Percentiles rank a stretch among this genome's conserved stretches.
phyloP scores from a whole-genome alignment of 164 flowering plant species.

The Chimonanthus praecox region DNA sequence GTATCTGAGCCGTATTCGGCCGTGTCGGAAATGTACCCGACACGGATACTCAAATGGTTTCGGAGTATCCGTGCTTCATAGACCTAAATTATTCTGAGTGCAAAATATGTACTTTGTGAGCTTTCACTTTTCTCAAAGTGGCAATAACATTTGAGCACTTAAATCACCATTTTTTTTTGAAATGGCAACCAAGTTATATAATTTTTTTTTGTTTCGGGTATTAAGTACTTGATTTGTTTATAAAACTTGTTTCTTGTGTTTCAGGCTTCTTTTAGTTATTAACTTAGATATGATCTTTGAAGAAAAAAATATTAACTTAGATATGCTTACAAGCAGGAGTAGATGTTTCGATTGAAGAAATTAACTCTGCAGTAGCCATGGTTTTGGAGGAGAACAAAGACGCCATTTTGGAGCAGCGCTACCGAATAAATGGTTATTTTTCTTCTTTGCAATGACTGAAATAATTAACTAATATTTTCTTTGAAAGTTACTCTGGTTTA shows the following conservation, averaged over 20 bases:
- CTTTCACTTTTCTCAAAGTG: neutral
- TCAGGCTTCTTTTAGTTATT: neutral
- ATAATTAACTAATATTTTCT: neutral
- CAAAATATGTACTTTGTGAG: neutral
- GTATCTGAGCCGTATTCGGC: too few species aligned
- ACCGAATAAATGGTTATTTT: conserved; percentile 63
- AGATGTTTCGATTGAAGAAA: conserved; percentile 59
- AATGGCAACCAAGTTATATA: neutral
- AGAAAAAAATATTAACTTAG: neutral
- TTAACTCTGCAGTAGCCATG: conserved; percentile 39
- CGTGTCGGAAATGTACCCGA: too few species aligned
- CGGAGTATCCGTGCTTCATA: too few species aligned
- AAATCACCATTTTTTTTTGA: neutral
- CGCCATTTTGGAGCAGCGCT: conserved; percentile 56
- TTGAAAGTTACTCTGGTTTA: neutral
- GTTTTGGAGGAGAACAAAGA: conserved; percentile 60
- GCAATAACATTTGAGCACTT: neutral
- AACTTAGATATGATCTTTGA: neutral
- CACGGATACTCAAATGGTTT: too few species aligned
- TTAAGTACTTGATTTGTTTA: too few species aligned
- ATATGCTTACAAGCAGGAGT: conserved; percentile 42
- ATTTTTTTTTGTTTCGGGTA: neutral
- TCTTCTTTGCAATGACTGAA: neutral
- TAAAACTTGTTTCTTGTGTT: too few species aligned
- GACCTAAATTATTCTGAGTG: too few species aligned